Evolutionary conservation across 345 rosid genomes (phyloP).

Genomic region (Syzygium grande): DNA sequence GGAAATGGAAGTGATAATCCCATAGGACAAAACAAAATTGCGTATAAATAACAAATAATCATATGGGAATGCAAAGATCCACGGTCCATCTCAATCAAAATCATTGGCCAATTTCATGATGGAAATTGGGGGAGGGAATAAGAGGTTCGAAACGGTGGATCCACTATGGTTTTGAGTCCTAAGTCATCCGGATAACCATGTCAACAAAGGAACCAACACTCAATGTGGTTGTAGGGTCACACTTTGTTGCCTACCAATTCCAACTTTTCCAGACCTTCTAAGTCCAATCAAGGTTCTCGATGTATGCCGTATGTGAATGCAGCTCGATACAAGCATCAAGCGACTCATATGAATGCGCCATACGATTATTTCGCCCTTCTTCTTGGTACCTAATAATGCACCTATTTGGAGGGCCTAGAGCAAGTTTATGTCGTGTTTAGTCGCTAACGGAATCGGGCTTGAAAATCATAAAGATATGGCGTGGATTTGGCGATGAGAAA

Average conservation of each 20-base stretch:
- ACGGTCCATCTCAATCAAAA: background rate
- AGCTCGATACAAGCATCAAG: background rate
- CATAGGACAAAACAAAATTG: background rate
- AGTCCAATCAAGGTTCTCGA: background rate
- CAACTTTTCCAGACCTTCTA: background rate
- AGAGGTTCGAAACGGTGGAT: background rate
- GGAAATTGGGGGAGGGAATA: background rate
- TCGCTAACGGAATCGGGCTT: background rate
- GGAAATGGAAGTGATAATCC: background rate
- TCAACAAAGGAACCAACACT: background rate
- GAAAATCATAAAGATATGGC: background rate
- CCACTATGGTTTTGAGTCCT: background rate
- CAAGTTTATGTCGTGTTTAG: background rate
- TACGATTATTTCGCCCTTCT: background rate
- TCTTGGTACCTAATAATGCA: background rate
- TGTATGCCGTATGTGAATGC: background rate
- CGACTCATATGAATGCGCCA: background rate
- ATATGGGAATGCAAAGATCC: background rate
- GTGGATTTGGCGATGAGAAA: background rate
- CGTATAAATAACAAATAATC: background rate
- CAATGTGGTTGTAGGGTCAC: background rate
- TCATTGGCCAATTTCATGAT: background rate
- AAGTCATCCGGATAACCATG: background rate
- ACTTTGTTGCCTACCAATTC: background rate
- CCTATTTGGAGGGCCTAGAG: background rate